A percentile compares a stretch with the other conserved stretches of the same genome.
phyloP scores from a whole-genome alignment of 2,329 filamentous ascomycete genomes.

The Zymoseptoria crescenta region DNA sequence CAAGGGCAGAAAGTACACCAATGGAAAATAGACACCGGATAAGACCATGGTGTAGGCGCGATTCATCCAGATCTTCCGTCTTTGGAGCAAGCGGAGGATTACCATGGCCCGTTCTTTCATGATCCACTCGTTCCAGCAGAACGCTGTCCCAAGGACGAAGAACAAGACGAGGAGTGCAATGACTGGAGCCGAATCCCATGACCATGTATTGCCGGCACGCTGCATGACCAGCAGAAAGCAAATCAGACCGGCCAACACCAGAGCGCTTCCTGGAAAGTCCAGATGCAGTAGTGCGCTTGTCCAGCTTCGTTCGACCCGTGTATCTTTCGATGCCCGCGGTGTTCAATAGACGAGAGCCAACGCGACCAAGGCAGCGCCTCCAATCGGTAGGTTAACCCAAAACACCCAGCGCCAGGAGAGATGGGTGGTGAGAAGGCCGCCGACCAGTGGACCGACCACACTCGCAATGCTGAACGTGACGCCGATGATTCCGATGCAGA shows the following conservation, averaged over 20 bases:
- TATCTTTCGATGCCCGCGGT: not conserved
- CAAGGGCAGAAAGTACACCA: slow-evolving; percentile 40
- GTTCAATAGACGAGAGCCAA: not conserved
- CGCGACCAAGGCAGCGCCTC: not conserved
- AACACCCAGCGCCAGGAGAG: slow-evolving; percentile 18
- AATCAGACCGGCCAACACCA: slow-evolving; percentile 29
- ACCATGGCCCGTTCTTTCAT: slow-evolving; percentile 39
- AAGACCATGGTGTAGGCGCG: slow-evolving; percentile 30
- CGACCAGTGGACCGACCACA: slow-evolving; percentile 39
- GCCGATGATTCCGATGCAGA: slow-evolving; percentile 29
- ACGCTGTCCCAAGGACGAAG: slow-evolving; percentile 36
- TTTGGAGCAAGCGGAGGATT: slow-evolving; percentile 35
- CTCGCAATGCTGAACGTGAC: slow-evolving; percentile 31
- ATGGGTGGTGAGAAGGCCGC: slow-evolving; percentile 37
- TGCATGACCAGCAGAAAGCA: slow-evolving; percentile 37
- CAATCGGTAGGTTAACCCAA: slow-evolving; percentile 4
- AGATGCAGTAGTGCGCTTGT: slow-evolving; percentile 32
- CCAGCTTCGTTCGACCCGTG: not conserved
- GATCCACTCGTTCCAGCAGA: slow-evolving; percentile 36
- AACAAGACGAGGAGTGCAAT: slow-evolving; percentile 40
- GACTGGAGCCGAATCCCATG: slow-evolving; percentile 34
- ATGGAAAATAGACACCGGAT: slow-evolving; percentile 33
- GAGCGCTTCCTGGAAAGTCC: slow-evolving; percentile 27
- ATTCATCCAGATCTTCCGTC: slow-evolving; percentile 32
- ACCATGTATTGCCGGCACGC: slow-evolving; percentile 42